Evolutionary conservation across 2,329 filamentous ascomycete species (phyloP).

Genomic region (Colletotrichum sp.): DNA sequence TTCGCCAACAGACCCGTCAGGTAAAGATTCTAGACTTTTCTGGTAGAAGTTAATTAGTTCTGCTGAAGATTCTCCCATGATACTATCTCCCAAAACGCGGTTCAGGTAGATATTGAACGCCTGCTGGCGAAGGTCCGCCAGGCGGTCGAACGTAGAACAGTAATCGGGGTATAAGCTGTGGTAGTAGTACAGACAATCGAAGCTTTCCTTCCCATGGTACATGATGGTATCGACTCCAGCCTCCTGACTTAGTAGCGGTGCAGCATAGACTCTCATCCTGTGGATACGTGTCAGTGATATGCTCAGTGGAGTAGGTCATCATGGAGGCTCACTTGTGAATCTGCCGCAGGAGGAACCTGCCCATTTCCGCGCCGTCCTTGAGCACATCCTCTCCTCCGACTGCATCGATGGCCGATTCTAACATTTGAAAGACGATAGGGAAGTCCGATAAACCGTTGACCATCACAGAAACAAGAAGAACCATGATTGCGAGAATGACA

Average conservation of each 20-base stretch:
- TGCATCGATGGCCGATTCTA: slow-evolving; percentile 29
- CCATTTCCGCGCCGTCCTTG: neutral
- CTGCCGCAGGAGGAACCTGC: neutral
- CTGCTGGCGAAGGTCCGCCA: slow-evolving; percentile 4
- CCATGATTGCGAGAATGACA: slow-evolving; percentile 24
- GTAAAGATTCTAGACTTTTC: neutral
- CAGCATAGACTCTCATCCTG: slow-evolving; percentile 5
- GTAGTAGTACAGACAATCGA: slow-evolving; percentile 12
- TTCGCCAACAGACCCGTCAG: neutral
- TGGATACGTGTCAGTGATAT: neutral
- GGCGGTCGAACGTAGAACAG: neutral
- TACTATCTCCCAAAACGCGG: neutral
- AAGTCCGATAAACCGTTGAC: slow-evolving; percentile 32
- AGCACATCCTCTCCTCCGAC: slow-evolving; percentile 25
- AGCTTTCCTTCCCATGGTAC: neutral
- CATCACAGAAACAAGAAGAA: slow-evolving; percentile 27
- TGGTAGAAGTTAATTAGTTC: neutral
- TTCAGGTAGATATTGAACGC: slow-evolving; percentile 7
- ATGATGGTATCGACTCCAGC: neutral
- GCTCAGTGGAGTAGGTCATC: neutral
- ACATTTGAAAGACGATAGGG: slow-evolving; percentile 27
- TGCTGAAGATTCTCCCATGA: neutral
- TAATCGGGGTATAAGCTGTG: neutral
- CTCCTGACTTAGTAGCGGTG: neutral
- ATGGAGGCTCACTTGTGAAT: slow-evolving; percentile 1